Evolutionary conservation across 2,329 filamentous ascomycete genomes (phyloP).

Genomic region (Botryosphaeria agaves): DNA sequence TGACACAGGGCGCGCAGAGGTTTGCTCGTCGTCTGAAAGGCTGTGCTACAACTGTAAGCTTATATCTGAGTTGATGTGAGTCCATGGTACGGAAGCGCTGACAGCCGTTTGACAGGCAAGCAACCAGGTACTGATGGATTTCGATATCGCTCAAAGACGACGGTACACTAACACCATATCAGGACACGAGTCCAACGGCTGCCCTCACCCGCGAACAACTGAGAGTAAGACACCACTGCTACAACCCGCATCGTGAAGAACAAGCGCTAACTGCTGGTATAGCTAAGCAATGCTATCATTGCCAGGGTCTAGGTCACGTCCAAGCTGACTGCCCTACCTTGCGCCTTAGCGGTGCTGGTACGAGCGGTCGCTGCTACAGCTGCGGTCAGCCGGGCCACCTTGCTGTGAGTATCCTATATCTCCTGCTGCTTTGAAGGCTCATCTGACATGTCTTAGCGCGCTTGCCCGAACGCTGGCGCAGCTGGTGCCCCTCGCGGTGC

Average conservation of each 20-base stretch:
- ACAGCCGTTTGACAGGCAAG: slow-evolving; percentile 41
- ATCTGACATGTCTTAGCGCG: slow-evolving; percentile 36
- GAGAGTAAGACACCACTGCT: slow-evolving; percentile 42
- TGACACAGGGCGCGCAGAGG: slow-evolving; percentile 38
- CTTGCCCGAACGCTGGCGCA: slow-evolving; percentile 61
- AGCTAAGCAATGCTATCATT: slow-evolving; percentile 99
- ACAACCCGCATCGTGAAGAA: neutral
- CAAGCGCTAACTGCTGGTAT: slow-evolving; percentile 9
- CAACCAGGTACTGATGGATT: slow-evolving; percentile 66
- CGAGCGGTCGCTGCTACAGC: slow-evolving; percentile 86
- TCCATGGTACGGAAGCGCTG: too few relatives aligned
- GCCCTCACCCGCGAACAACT: slow-evolving; percentile 88
- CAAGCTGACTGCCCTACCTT: slow-evolving; percentile 98
- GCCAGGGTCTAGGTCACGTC: slow-evolving; percentile 93
- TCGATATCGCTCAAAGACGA: too few relatives aligned
- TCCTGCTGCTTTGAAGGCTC: slow-evolving; percentile 1
- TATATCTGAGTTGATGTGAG: too few relatives aligned
- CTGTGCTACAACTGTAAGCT: slow-evolving; percentile 98
- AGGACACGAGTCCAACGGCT: slow-evolving; percentile 95
- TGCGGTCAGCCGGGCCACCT: slow-evolving; percentile 88
- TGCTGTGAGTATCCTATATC: slow-evolving; percentile 41
- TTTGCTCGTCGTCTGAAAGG: slow-evolving; percentile 93
- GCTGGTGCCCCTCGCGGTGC: slow-evolving; percentile 48
- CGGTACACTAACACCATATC: slow-evolving; percentile 9
- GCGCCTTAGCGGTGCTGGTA: slow-evolving; percentile 65